Percentiles rank a stretch among this genome's conserved stretches.
Evolutionary conservation across 2,329 filamentous ascomycete species (phyloP).

Genomic region (Elsinoe necatrix): DNA sequence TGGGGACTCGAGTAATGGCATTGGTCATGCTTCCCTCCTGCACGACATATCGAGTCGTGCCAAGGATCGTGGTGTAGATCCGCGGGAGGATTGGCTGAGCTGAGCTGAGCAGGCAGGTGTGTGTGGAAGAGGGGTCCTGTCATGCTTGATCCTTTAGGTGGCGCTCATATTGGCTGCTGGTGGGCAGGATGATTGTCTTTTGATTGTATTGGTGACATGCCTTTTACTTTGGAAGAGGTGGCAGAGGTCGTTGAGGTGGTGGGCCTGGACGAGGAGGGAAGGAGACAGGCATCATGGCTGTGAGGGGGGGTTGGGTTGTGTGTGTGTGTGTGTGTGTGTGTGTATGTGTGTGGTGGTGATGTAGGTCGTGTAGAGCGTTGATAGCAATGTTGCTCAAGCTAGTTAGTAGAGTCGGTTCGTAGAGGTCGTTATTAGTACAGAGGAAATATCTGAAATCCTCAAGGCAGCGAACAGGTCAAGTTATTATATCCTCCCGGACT

Average conservation of each 20-base stretch:
- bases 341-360: background rate
- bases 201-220: background rate
- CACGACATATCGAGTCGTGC: background rate
- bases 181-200: background rate
- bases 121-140: background rate
- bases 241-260: conserved; percentile 40
- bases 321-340: background rate
- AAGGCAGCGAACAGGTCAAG: conserved; percentile 14
- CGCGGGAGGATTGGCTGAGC: background rate
- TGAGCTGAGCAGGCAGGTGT: background rate
- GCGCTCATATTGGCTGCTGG: too few relatives aligned
- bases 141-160: conserved; percentile 18
- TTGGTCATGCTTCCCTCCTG: background rate
- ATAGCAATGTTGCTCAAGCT: background rate
- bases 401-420: conserved; percentile 8
- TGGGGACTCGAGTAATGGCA: conserved; percentile 1
- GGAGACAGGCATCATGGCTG: conserved; percentile 32
- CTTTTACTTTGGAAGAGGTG: conserved; percentile 32
- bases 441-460: background rate
- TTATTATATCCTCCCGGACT: conserved; percentile 14
- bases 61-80: background rate
- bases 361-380: too few relatives aligned
- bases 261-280: conserved; percentile 42
- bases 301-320: background rate
- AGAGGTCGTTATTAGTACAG: conserved; percentile 8